Base-by-base conservation (phyloP, 306 rosid species). In the Acacia acuminata region DNA sequence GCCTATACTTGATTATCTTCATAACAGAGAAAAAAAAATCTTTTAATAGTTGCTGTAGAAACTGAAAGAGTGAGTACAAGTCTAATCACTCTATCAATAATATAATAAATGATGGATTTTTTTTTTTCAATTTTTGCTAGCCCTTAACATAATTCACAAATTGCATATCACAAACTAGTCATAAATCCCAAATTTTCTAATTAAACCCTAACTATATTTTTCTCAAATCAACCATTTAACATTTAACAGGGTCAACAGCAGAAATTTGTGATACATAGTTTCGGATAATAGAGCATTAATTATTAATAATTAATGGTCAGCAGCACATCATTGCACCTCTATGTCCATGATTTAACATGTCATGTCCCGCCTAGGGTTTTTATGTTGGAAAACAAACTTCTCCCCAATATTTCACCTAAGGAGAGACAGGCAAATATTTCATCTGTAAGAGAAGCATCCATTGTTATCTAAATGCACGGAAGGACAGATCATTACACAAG, bases 401-500 rank as follows among this genome's bases (percentile, higher is more conserved):
- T 61, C 55, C 24, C 55, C 53, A 64, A 72, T 30, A 30, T 30
- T 30, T 30, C 32, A 32, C 50, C 16, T 13, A 4, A 13, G 69
- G 55, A 78, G 42, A 77, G 70, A 76, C 72, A 72, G 51, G 64
- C 70, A 65, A 24, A 69, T 61, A 78, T 30, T 30, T 64, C 58
- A 55, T 56, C 80, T 75, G 76, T 40, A 63, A 55, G 55, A 75
- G 66, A 70, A 47, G 45, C 55, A 67, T 70, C 61, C 4, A 34
- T 61, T 73, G 36, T 56, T 53, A 66, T 50, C 82, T 38, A 80
- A 20, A 50, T 22, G 13, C 70, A 25, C 51, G 51, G 72, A 67
- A 77, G 42, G 68, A 78, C 50, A 80, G 38, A 74, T 60, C 55
- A 80, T 67, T 64, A 85, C 76, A 44, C 43, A n/a, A 82, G 12